Base-by-base conservation (phyloP, 2,329 filamentous ascomycete genomes). In the Fusarium sarcochroum region DNA sequence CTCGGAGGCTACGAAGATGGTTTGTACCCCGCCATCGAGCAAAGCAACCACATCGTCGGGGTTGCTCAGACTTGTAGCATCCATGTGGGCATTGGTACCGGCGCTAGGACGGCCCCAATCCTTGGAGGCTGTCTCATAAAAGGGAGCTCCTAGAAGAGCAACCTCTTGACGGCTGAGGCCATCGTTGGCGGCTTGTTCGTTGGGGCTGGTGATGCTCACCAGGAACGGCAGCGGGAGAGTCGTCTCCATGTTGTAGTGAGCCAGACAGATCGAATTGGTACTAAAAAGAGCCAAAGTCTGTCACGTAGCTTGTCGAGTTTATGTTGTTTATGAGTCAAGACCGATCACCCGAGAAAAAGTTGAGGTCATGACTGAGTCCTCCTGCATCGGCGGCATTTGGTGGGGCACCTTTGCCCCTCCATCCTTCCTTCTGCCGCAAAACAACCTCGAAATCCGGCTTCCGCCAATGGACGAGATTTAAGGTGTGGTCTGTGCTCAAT, bases 21-120 rank as follows among this genome's bases (percentile, higher is more conserved):
- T 96, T 52, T 90, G 88, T 8, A 94, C 93, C 62, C 96, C 96
- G 68, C 90, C 88, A 78, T 99, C 93, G 57, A 99, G 88, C 35
- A 98, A 85, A 46, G 91, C 87, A 54, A 95, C 82, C 35, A 98
- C 84, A 68, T 97, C 91, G 70, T 94, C 91, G 56, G 84, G 83
- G 13, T 89, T 89, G 32, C 87, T 79, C 38, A 98, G 84, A 21
- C 82, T 81, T 6, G 92, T 91, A 50, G 90, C 93, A 73, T 97
- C 93, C 70, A 97, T 87, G 77, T 92, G 94, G 68, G 92, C 87
- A 69, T 86, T 83, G 68, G 87, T 85, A 34, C 85, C 83, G 58
- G 83, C 79, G 64, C 81, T 84, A 72, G 86, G 82, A 59, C 81
- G 81, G 30, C 79, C 78, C 52, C 90, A 78, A 63, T 84, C 77